Conservation (phyloP, 805 yeast genomes). For the Vanderwaltozyma verrucispora region DNA sequence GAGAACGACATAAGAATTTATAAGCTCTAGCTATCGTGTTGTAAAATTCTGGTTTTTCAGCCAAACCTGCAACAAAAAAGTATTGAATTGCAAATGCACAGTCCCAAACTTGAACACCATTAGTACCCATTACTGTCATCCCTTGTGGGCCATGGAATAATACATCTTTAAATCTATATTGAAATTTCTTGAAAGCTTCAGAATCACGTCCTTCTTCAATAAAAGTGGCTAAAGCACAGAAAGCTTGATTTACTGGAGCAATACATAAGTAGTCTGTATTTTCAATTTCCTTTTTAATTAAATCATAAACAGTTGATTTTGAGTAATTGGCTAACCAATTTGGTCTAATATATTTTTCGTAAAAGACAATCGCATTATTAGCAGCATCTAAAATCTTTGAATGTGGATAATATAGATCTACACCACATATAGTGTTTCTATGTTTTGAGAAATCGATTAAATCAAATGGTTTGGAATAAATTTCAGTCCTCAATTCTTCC, state of each 20-base stretch:
- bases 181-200: conserved; percentile 42
- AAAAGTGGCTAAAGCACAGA: conserved; percentile 64
- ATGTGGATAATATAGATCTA: conserved; percentile 92
- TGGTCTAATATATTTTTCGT: conserved; percentile 70
- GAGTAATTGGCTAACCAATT: conserved; percentile 50
- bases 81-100: conserved; percentile 85
- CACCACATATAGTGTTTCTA: conserved; percentile 80
- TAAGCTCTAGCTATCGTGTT: conserved; percentile 56
- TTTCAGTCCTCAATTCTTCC: conserved; percentile 58
- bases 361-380: conserved; percentile 49
- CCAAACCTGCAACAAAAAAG: conserved; percentile 67
- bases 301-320: conserved; percentile 43
- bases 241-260: conserved; percentile 89
- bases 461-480: conserved; percentile 59
- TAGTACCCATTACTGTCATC: conserved; percentile 90
- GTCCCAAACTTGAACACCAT: conserved; percentile 98
- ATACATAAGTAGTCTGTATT: conserved; percentile 79
- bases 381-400: conserved; percentile 51
- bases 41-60: conserved; percentile 54
- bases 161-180: conserved; percentile 60
- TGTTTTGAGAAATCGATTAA: conserved; percentile 56
- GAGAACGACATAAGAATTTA: conserved; percentile 67
- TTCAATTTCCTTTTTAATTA: conserved; percentile 59
- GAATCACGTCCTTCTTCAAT: conserved; percentile 65
- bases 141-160: conserved; percentile 85